A percentile compares a stretch with the other conserved stretches of the same genome.
Evolutionary conservation across 257 asterid species (phyloP).

Genomic region (Solanum gandarillasii): DNA sequence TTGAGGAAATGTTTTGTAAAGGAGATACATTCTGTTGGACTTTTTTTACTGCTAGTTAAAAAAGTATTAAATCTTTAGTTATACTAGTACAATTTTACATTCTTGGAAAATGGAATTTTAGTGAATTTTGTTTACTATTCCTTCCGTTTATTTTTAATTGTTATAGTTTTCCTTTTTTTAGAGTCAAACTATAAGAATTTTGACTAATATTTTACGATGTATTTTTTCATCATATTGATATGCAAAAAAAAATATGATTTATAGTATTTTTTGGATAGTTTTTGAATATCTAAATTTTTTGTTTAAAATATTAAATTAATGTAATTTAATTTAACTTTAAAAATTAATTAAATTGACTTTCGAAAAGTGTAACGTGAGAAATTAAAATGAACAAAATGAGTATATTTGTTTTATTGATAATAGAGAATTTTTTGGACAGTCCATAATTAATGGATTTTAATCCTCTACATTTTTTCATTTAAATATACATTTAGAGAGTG

Average conservation of each 20-base stretch:
- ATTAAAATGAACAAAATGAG: no score
- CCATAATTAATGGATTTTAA: neutral
- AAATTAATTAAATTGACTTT: no score
- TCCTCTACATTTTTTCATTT: neutral
- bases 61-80: neutral
- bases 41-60: neutral
- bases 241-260: rapidly evolving
- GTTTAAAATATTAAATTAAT: no score
- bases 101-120: neutral
- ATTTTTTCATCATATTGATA: no score
- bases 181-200: neutral
- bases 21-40: neutral
- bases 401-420: neutral
- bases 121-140: neutral
- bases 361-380: no score
- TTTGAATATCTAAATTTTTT: no score
- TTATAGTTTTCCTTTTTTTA: no score
- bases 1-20: neutral
- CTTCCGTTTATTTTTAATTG: neutral
- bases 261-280: no score
- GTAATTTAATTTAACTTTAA: no score
- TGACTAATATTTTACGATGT: no score
- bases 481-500: neutral
- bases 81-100: neutral
- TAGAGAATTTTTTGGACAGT: neutral